These are phyloP conservation scores for Favolaschia claudopus DNA, from an alignment of 768 basidiomycete species.

Conservation along the genomic window DNA sequence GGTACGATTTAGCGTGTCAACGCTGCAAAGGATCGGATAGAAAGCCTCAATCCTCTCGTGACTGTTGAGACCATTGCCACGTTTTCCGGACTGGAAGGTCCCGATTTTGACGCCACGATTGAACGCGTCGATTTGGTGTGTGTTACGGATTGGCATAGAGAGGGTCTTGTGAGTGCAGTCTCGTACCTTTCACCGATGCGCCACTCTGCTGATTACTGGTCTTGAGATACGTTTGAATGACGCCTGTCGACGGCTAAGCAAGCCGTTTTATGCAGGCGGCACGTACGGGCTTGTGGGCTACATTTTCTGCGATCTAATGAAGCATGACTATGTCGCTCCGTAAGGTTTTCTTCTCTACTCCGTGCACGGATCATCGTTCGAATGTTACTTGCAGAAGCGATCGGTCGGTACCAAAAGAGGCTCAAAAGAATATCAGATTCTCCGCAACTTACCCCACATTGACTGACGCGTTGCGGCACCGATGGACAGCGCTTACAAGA, in stretches of 20 bases:
- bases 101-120: constrained; percentile 65
- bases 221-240: constrained; percentile 79
- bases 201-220: constrained; percentile 17
- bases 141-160: constrained; percentile 78
- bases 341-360: constrained; percentile 50
- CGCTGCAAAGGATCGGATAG: constrained; percentile 84
- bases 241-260: constrained; percentile 74
- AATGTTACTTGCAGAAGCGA: constrained; percentile 54
- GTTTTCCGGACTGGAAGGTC: constrained; percentile 53
- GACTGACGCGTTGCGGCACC: constrained; percentile 65
- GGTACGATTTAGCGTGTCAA: constrained; percentile 72
- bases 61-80: constrained; percentile 73
- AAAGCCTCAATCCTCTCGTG: constrained; percentile 93
- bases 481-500: constrained; percentile 75
- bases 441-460: constrained; percentile 74
- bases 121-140: constrained; percentile 84
- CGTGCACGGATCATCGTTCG: constrained; percentile 17
- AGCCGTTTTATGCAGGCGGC: constrained; percentile 91
- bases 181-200: constrained; percentile 12
- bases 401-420: constrained; percentile 66
- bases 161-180: constrained; percentile 67
- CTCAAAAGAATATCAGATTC: constrained; percentile 64
- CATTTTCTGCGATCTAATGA: constrained; percentile 91
- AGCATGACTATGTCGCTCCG: constrained; percentile 88
- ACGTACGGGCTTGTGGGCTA: constrained; percentile 92